These are phyloP conservation scores for Ceraceosorus guamensis DNA, from an alignment of 1,284 basidiomycete species.

Conservation along the genomic window DNA sequence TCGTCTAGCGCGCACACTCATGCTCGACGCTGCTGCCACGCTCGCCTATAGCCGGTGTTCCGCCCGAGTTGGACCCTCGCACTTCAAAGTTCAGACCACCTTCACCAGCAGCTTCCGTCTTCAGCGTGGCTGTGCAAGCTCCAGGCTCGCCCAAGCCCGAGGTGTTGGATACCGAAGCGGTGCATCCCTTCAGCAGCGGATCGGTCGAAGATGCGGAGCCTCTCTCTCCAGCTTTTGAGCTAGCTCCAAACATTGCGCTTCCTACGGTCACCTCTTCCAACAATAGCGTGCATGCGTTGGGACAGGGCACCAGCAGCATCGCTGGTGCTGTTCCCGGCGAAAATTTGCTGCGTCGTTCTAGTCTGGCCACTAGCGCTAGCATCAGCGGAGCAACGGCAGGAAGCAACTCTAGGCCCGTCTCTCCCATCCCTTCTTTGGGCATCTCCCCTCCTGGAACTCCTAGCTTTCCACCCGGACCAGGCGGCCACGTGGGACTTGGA, in stretches of 20 bases:
- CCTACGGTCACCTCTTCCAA: conserved; percentile 12
- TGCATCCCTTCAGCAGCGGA: conserved; percentile 18
- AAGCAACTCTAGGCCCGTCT: too few species aligned
- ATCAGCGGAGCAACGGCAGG: too few species aligned
- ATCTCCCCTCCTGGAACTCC: too few species aligned
- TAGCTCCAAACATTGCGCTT: conserved; percentile 13
- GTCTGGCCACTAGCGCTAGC: too few species aligned
- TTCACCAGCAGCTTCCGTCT: conserved; percentile 39
- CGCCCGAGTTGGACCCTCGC: conserved; percentile 43
- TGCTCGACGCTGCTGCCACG: too few species aligned
- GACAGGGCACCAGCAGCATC: conserved; percentile 8
- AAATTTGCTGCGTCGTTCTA: too few species aligned
- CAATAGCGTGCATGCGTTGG: conserved; percentile 2
- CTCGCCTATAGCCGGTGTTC: conserved; percentile 19
- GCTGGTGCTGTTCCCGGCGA: conserved; percentile 24
- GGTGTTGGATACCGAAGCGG: conserved; percentile 20
- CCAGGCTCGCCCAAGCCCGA: conserved; percentile 42
- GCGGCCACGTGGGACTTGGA: too few species aligned
- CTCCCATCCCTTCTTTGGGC: too few species aligned
- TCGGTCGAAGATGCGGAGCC: conserved; percentile 20
- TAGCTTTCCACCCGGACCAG: too few species aligned
- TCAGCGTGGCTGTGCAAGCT: conserved; percentile 43
- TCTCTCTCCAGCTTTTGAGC: conserved; percentile 17
- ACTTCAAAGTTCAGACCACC: conserved; percentile 38
- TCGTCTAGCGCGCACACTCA: too few species aligned